Base-by-base conservation (phyloP, 2,329 filamentous ascomycete species). In the Alternaria brassicae region DNA sequence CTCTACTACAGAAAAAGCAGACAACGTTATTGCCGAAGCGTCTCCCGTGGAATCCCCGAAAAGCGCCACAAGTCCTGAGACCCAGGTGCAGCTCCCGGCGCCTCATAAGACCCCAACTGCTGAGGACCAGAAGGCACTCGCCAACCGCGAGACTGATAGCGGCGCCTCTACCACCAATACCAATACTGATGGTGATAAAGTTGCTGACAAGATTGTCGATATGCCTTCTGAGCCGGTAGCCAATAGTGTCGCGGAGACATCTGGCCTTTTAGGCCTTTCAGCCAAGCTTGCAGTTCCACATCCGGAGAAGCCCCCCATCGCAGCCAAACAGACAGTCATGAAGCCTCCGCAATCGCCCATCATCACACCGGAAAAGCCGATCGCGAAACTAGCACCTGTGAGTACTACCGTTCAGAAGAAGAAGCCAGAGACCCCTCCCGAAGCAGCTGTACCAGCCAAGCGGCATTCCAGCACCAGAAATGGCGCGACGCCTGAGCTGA, bases 391-490 rank as follows among this genome's bases (percentile, higher is more conserved):
- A 23, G 28, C 19, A 1, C 3, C 19, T 34, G 2, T 12, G 8
- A 23, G 1, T 36, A 34, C 4, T 19, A 25, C 9, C 44, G 3
- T 15, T 34, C 13, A 23, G 19, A 48, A 36, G 25, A 56, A 42
- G 19, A 55, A 48, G 5, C 3, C 19, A 15, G 44, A n/a, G 19
- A 36, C 37, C 4, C 36, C 10, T 8, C n/a, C 21, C 4, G 5
- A 13, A 4, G 32, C 41, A 21, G 27, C 13, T 6, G 30, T 28
- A 19, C 53, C 49, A 2, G 48, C 10, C 5, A 70, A 71, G 45
- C 62, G 66, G 30, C 21, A 58, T 4, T 27, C 37, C 15, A 7
- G 53, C 0, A 42, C 48, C 10, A 27, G 50, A 1, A 56, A 62
- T 13, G 37, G 49, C 8, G 32, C 50, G 0, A 42, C 53, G 0